These are phyloP conservation scores for Reticulascus tulasneorum DNA, from an alignment of 2,329 filamentous ascomycete genomes.

Conservation along the genomic window DNA sequence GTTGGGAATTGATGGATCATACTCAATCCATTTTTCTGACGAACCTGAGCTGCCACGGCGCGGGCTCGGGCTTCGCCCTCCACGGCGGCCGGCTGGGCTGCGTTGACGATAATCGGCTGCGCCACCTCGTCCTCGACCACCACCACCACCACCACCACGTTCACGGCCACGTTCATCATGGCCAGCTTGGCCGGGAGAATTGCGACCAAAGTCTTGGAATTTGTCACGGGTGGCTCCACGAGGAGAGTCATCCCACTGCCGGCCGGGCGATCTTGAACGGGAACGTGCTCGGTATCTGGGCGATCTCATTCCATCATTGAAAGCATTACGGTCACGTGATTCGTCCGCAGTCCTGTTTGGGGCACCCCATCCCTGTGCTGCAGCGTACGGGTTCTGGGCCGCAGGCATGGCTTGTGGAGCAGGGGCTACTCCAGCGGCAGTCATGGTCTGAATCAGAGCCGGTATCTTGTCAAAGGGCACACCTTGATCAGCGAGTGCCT, in stretches of 20 bases:
- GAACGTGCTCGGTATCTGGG: slow-evolving; percentile 62
- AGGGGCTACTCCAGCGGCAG: slow-evolving; percentile 31
- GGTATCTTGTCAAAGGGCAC: slow-evolving; percentile 75
- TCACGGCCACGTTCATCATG: slow-evolving; percentile 50
- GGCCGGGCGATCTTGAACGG: slow-evolving; percentile 75
- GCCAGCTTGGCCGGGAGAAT: slow-evolving; percentile 59
- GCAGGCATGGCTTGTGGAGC: slow-evolving; percentile 32
- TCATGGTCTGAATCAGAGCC: slow-evolving; percentile 50
- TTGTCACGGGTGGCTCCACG: slow-evolving; percentile 60
- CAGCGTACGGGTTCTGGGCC: slow-evolving; percentile 2
- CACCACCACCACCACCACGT: slow-evolving; percentile 45
- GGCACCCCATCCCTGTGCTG: slow-evolving; percentile 21
- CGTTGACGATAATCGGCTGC: slow-evolving; percentile 92
- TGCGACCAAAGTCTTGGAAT: slow-evolving; percentile 69
- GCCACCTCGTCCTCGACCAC: slow-evolving; percentile 46
- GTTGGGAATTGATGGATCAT: slow-evolving; percentile 68
- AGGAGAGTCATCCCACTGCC: slow-evolving; percentile 66
- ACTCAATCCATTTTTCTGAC: slow-evolving; percentile 69
- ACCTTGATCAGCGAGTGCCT: slow-evolving; percentile 70
- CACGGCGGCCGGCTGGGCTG: slow-evolving; percentile 66
- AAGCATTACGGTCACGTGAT: slow-evolving; percentile 52
- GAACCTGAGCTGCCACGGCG: slow-evolving; percentile 24
- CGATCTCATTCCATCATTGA: slow-evolving; percentile 58
- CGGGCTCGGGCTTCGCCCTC: slow-evolving; percentile 56
- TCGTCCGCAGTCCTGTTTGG: slow-evolving; percentile 33